Evolutionary conservation across 805 yeast genomes (phyloP).

Genomic region (Candida sphagnicola): DNA sequence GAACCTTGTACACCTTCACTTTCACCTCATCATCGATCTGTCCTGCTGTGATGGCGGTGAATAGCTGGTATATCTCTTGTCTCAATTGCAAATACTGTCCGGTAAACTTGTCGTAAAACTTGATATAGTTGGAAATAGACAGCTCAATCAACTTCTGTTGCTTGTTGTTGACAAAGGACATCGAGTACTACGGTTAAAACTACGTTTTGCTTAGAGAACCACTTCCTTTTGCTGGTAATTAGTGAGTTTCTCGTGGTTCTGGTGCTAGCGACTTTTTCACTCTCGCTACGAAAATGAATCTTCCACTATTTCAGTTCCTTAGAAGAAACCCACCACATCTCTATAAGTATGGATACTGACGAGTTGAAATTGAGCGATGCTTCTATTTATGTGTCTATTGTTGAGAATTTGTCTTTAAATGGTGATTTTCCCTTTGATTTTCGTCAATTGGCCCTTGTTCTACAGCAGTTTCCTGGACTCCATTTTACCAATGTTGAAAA

Average conservation of each 20-base stretch:
- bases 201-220: no score
- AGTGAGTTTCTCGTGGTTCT: not conserved
- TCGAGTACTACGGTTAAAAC: no score
- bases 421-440: not conserved
- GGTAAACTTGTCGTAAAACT: constrained; percentile 29
- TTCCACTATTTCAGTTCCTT: no score
- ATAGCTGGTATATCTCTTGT: constrained; percentile 23
- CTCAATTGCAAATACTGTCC: constrained; percentile 30
- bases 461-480: not conserved
- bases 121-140: constrained; percentile 23
- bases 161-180: constrained; percentile 26
- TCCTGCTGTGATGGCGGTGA: constrained; percentile 9
- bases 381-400: constrained; percentile 4
- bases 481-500: constrained; percentile 6
- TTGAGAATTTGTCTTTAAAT: constrained; percentile 1
- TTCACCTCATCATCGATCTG: constrained; percentile 8
- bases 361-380: constrained; percentile 4
- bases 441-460: not conserved
- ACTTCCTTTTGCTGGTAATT: not conserved
- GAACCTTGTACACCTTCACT: constrained; percentile 17
- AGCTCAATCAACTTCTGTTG: constrained; percentile 33
- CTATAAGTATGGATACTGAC: not conserved
- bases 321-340: no score
- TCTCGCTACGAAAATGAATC: not conserved
- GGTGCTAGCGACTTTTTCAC: not conserved